phyloP scores from a whole-genome alignment of 495 filamentous ascomycete species.

The Trypethelium eluteriae region DNA sequence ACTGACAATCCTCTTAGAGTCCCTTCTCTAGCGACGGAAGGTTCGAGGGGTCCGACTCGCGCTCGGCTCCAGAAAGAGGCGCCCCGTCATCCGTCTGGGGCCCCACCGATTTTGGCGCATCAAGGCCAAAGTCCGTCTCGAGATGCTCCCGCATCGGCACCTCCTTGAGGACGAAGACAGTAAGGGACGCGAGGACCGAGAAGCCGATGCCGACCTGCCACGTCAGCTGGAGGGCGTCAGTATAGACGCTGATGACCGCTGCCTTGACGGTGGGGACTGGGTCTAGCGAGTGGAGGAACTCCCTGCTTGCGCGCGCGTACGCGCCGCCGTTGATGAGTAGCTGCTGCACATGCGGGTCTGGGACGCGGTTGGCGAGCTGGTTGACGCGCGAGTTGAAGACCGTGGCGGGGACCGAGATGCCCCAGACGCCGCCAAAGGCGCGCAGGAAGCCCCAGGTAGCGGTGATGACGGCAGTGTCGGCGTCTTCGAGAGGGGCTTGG shows the following conservation, averaged over 20 bases:
- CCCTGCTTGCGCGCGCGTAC: constrained; percentile 40
- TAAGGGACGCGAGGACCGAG: constrained; percentile 7
- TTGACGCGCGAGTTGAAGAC: constrained; percentile 51
- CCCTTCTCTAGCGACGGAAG: background rate
- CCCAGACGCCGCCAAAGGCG: constrained; percentile 59
- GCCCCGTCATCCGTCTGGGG: background rate
- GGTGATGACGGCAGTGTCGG: constrained; percentile 39
- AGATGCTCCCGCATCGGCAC: constrained; percentile 13
- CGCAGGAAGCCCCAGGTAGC: constrained; percentile 46
- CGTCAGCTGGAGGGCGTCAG: background rate
- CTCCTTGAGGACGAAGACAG: constrained; percentile 13
- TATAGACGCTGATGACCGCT: constrained; percentile 9
- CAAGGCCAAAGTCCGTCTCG: constrained; percentile 8
- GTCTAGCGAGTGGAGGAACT: constrained; percentile 35
- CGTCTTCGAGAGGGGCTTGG: constrained; percentile 25
- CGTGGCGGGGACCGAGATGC: constrained; percentile 42
- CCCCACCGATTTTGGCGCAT: background rate
- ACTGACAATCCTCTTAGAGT: background rate
- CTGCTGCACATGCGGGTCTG: constrained; percentile 30
- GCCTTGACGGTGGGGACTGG: constrained; percentile 12
- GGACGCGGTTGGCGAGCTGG: constrained; percentile 20
- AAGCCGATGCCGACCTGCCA: constrained; percentile 13
- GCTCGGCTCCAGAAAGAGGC: background rate
- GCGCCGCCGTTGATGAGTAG: constrained; percentile 33
- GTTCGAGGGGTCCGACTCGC: background rate